phyloP scores from a whole-genome alignment of 768 basidiomycete genomes.

The Psilocybe azurescens region DNA sequence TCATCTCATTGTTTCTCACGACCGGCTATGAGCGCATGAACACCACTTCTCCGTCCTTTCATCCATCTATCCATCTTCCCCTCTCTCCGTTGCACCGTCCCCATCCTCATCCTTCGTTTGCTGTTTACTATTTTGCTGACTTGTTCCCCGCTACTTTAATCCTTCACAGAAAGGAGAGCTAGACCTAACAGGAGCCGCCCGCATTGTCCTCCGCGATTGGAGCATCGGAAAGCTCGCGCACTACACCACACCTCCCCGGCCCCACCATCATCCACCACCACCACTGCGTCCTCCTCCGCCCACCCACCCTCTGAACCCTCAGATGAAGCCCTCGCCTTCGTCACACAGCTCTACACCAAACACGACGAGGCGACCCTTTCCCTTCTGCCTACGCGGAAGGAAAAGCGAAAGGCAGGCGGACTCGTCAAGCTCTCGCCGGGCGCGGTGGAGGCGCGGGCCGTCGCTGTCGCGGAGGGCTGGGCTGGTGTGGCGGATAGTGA shows the following conservation, averaged over 20 bases:
- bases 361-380: conserved; percentile 56
- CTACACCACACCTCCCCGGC: conserved; percentile 63
- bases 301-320: conserved; percentile 5
- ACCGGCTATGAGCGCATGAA: conserved; percentile 12
- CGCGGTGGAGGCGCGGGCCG: conserved; percentile 43
- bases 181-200: conserved; percentile 77
- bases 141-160: background rate
- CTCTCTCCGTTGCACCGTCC: too few species aligned
- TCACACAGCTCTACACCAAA: conserved; percentile 40
- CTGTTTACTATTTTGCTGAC: conserved; percentile 1
- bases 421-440: conserved; percentile 57
- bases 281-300: conserved; percentile 4
- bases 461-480: conserved; percentile 46
- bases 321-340: conserved; percentile 16
- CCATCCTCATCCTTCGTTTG: too few species aligned
- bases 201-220: conserved; percentile 88
- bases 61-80: background rate
- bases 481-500: conserved; percentile 41
- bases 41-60: conserved; percentile 2
- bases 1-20: background rate
- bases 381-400: conserved; percentile 59
- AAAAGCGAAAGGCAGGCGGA: conserved; percentile 65
- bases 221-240: conserved; percentile 72
- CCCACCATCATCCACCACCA: conserved; percentile 1
- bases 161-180: conserved; percentile 64